phyloP scores from a whole-genome alignment of 139 green algal genomes.

The Chlamydomonas eustigma region DNA sequence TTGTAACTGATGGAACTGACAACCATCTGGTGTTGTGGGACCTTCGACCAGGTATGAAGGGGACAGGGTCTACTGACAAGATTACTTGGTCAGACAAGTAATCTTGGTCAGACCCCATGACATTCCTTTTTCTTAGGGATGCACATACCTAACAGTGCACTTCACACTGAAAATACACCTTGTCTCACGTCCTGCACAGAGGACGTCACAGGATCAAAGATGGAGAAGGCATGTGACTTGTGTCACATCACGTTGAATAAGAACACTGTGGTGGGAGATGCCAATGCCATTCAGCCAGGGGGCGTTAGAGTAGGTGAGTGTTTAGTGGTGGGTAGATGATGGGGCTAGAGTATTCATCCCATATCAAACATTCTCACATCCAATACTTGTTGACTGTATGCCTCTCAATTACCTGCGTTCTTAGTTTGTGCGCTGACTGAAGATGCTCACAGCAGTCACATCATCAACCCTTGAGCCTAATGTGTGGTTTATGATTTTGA shows the following conservation, averaged over 20 bases:
- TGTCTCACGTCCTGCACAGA: not conserved
- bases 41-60: constrained; percentile 52
- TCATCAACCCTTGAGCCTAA: not conserved
- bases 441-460: not conserved
- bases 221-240: constrained; percentile 88
- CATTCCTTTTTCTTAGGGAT: too few species aligned
- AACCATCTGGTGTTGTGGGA: constrained; percentile 96
- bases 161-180: too few species aligned
- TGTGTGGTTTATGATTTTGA: too few species aligned
- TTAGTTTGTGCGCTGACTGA: not conserved
- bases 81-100: not conserved
- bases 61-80: constrained; percentile 47
- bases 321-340: not conserved
- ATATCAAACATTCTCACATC: not conserved
- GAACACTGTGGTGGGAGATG: constrained; percentile 88
- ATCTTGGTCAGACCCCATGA: too few species aligned
- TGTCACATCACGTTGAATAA: constrained; percentile 99
- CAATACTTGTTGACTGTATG: not conserved
- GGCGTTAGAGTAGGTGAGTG: constrained; percentile 86
- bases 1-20: constrained; percentile 86
- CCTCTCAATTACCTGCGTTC: not conserved
- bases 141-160: too few species aligned
- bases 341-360: not conserved
- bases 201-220: constrained; percentile 75
- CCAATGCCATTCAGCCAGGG: constrained; percentile 85